Evolutionary conservation across 176 grass and related monocot genomes (phyloP).

Genomic region (Oryza nivara): DNA sequence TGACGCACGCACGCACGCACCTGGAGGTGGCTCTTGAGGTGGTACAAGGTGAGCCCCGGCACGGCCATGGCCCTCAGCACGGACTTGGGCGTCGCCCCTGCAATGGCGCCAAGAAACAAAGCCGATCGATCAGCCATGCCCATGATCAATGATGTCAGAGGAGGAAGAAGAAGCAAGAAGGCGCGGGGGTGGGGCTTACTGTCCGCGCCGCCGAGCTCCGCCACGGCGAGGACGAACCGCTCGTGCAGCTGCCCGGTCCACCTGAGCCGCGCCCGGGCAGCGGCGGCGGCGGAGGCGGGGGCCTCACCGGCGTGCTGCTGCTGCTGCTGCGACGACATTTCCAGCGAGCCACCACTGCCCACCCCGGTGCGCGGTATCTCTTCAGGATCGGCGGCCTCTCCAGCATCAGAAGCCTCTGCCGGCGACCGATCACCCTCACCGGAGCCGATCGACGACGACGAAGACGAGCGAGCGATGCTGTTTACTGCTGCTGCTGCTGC

Average conservation of each 20-base stretch:
- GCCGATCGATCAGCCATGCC: background rate
- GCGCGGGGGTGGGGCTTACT: constrained; percentile 43
- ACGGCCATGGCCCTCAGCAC: constrained; percentile 75
- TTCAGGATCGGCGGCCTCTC: constrained; percentile 6
- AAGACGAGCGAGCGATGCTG: too few species aligned
- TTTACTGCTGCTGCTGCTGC: background rate
- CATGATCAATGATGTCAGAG: background rate
- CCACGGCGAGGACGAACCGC: constrained; percentile 64
- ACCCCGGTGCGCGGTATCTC: constrained; percentile 25
- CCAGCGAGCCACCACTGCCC: constrained; percentile 33
- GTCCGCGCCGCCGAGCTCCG: constrained; percentile 76
- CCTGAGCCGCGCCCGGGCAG: constrained; percentile 67
- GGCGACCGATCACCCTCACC: constrained; percentile 18
- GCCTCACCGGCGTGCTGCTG: constrained; percentile 32
- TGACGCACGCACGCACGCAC: background rate
- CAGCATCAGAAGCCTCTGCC: constrained; percentile 51
- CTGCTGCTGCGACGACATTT: constrained; percentile 38
- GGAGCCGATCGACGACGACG: background rate
- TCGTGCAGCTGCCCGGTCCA: constrained; percentile 83
- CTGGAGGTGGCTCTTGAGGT: constrained; percentile 98
- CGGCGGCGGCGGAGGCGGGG: constrained; percentile 26
- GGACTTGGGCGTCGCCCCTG: constrained; percentile 88
- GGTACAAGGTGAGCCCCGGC: constrained; percentile 78
- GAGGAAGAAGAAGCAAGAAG: background rate
- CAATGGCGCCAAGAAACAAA: constrained; percentile 24